phyloP scores from a whole-genome alignment of 2,329 filamentous ascomycete genomes.

The Fusarium hostae region DNA sequence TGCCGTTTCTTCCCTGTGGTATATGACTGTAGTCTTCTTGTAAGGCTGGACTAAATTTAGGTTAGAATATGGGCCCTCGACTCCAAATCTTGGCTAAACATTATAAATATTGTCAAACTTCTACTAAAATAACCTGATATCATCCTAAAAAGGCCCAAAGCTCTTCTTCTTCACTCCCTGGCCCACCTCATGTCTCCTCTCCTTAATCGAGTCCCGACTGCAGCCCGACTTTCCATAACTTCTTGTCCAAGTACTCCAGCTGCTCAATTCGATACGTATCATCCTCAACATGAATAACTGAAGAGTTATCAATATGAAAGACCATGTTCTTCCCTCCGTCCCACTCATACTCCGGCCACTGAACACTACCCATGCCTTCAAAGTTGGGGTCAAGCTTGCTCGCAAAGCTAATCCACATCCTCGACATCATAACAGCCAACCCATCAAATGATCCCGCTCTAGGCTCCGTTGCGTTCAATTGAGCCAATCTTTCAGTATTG shows the following conservation, averaged over 20 bases:
- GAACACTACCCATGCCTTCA: neutral
- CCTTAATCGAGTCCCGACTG: neutral
- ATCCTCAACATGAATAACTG: conserved; percentile 10
- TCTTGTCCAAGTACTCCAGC: conserved; percentile 28
- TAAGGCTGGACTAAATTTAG: neutral
- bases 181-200: too few relatives aligned
- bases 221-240: conserved; percentile 16
- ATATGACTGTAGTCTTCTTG: neutral
- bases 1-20: neutral
- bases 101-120: too few relatives aligned
- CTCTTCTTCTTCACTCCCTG: too few relatives aligned
- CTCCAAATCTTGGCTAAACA: too few relatives aligned
- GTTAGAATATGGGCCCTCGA: too few relatives aligned
- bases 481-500: neutral
- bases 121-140: too few relatives aligned
- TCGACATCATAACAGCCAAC: conserved; percentile 11
- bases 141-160: too few relatives aligned
- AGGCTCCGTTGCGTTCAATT: conserved; percentile 11
- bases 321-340: conserved; percentile 3
- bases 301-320: conserved; percentile 21
- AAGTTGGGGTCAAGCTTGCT: conserved; percentile 17
- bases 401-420: conserved; percentile 31
- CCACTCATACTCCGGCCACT: conserved; percentile 15
- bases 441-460: neutral
- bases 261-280: conserved; percentile 22